phyloP scores from a whole-genome alignment of 1,284 basidiomycete genomes.

The Cronartium quercuum region DNA sequence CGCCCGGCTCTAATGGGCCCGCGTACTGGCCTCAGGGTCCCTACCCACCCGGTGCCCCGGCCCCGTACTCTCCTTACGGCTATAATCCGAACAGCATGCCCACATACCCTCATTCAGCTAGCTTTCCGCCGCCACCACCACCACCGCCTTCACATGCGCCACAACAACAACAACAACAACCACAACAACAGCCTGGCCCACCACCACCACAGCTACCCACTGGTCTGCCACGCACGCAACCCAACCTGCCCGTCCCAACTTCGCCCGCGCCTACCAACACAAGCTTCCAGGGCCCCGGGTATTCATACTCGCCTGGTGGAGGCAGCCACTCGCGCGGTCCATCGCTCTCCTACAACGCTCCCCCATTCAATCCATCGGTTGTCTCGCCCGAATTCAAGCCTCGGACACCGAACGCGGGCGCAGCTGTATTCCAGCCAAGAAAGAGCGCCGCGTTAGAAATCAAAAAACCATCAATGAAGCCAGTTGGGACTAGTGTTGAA shows the following conservation, averaged over 20 bases:
- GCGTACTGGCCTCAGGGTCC: conserved; percentile 27
- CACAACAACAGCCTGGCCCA: conserved; percentile 12
- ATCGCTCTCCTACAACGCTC: conserved; percentile 35
- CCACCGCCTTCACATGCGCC: neutral
- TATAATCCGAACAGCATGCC: conserved; percentile 31
- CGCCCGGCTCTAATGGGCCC: conserved; percentile 12
- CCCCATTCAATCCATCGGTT: conserved; percentile 22
- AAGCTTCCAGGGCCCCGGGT: conserved; percentile 1
- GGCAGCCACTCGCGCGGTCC: conserved; percentile 23
- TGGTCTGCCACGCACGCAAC: conserved; percentile 7
- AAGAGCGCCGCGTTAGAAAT: conserved; percentile 30
- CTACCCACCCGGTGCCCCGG: conserved; percentile 24
- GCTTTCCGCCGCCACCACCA: conserved; percentile 21
- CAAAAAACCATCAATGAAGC: conserved; percentile 33
- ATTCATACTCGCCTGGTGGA: conserved; percentile 2
- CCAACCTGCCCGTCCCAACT: conserved; percentile 19
- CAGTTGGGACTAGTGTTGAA: neutral
- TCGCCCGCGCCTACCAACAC: conserved; percentile 23
- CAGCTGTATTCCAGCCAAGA: conserved; percentile 26
- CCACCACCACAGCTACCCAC: neutral
- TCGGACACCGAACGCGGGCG: conserved; percentile 24
- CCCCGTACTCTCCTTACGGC: conserved; percentile 30
- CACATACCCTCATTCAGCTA: conserved; percentile 23
- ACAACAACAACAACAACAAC: neutral
- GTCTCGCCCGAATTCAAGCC: conserved; percentile 33